Base-by-base conservation (phyloP, 441 rosid species). In the Adansonia rubrostipa region DNA sequence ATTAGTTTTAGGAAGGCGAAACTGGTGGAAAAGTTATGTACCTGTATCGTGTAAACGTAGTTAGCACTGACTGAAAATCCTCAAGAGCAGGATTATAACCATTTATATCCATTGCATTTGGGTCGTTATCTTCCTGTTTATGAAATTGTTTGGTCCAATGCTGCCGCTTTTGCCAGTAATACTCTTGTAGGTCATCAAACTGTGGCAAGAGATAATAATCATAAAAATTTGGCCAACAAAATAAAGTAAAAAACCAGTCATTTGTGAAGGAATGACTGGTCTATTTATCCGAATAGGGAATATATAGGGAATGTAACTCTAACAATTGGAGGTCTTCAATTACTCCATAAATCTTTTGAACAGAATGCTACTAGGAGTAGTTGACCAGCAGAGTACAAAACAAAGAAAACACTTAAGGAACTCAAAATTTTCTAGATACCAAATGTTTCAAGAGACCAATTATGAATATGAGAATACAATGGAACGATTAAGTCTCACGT, bases 31-130 rank as follows among this genome's bases (percentile, higher is more conserved):
- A 47, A 75, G 63, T 67, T 58, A 63, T 56, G 64, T 65, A 86
- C 86, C 88, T 83, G 80, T 80, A 82, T 73, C 58, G 83, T 17
- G 85, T 83, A 79, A 80, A 76, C 61, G 82, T 28, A 72, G 71
- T 69, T 10, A 83, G 81, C 73, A 83, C 79, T 7, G 86, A 83
- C 40, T 78, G 78, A 63, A 83, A 82, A 72, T 83, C 88, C 71
- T 81, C 63, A 65, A 86, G 83, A 80, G 82, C 86, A 57, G 85
- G 79, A 80, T 66, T 81, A 71, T 64, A 81, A 69, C 83, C 86
- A 56, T 70, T 82, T 78, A 74, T 53, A 36, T 63, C 75, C 13
- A 76, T 58, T 36, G 67, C 1, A 40, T 50, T 71, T 44, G n/a
- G 40, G 44, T 80, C 79, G 75, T 71, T 57, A 57, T 78, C 85